A percentile compares a stretch with the other conserved stretches of the same genome.
These are phyloP conservation scores for Candida jianshihensis DNA, from an alignment of 805 yeast species.

Conservation along the genomic window DNA sequence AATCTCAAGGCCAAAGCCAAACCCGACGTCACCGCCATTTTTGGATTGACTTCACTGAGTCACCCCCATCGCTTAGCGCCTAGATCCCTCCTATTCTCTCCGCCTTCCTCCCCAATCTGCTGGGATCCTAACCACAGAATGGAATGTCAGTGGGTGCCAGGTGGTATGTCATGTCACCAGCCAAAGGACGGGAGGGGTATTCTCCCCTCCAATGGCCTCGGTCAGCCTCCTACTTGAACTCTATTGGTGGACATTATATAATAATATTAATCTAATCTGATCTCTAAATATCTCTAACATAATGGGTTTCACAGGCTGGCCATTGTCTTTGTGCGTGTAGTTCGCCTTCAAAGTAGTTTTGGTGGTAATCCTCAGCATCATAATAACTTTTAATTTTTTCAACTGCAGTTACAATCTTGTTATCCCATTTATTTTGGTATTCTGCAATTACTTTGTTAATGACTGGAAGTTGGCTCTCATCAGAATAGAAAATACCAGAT, in stretches of 20 bases:
- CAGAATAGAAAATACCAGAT: slow-evolving; percentile 67
- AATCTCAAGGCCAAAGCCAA: too few relatives aligned
- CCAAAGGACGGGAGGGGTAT: too few relatives aligned
- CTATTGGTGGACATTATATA: too few relatives aligned
- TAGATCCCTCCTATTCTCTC: too few relatives aligned
- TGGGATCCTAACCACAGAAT: too few relatives aligned
- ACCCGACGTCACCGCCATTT: not conserved
- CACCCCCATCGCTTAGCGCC: not conserved
- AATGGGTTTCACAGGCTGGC: slow-evolving; percentile 72
- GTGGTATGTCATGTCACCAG: too few relatives aligned
- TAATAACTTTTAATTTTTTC: slow-evolving; percentile 64
- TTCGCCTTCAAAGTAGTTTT: slow-evolving; percentile 50
- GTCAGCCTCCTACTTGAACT: too few relatives aligned
- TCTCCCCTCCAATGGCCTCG: too few relatives aligned
- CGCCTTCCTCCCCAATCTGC: too few relatives aligned
- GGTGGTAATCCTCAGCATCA: slow-evolving; percentile 97
- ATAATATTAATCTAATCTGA: not conserved
- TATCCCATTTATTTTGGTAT: slow-evolving; percentile 64
- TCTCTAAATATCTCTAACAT: slow-evolving; percentile 44
- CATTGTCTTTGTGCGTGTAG: slow-evolving; percentile 5
- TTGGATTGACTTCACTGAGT: not conserved
- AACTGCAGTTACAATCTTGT: slow-evolving; percentile 61
- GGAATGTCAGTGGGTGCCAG: too few relatives aligned
- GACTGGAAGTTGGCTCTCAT: slow-evolving; percentile 34
- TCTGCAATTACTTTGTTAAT: slow-evolving; percentile 42